phyloP scores from a whole-genome alignment of 1,139 yeast genomes.

The Tardiomyces depauwii region DNA sequence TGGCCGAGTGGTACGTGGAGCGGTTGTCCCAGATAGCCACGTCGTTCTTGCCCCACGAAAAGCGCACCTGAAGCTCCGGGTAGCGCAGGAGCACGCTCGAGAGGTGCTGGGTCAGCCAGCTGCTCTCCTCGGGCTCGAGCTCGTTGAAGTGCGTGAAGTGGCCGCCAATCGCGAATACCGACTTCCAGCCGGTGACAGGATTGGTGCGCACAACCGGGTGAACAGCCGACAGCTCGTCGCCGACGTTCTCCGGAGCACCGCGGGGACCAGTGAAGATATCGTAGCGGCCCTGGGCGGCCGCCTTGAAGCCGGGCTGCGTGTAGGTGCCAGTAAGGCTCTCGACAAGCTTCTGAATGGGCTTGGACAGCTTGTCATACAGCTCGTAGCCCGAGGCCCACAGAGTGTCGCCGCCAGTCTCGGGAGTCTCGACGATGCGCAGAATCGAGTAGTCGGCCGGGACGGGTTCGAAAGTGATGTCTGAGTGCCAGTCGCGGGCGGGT shows the following conservation, averaged over 20 bases:
- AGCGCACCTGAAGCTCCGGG: slow-evolving; percentile 42
- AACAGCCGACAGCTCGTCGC: slow-evolving; percentile 22
- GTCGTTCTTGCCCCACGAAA: slow-evolving; percentile 44
- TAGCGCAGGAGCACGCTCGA: slow-evolving; percentile 33
- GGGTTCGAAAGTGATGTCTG: slow-evolving; percentile 37
- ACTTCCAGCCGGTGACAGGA: slow-evolving; percentile 47
- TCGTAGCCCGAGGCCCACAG: slow-evolving; percentile 40
- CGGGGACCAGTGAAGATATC: slow-evolving; percentile 26
- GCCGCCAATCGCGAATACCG: slow-evolving; percentile 32
- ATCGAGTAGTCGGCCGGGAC: slow-evolving; percentile 41
- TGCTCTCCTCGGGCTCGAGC: slow-evolving; percentile 32
- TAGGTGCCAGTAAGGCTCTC: slow-evolving; percentile 40
- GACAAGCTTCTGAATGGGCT: slow-evolving; percentile 36
- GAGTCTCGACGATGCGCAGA: slow-evolving; percentile 36
- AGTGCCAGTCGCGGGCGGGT: slow-evolving; percentile 31
- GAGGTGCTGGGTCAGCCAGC: slow-evolving; percentile 30
- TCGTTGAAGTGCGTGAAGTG: slow-evolving; percentile 35
- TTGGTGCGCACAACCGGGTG: slow-evolving; percentile 42
- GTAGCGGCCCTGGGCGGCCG: slow-evolving; percentile 22
- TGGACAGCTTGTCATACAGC: slow-evolving; percentile 40
- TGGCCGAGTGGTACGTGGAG: slow-evolving; percentile 36
- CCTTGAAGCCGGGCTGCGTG: slow-evolving; percentile 13
- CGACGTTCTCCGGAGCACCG: slow-evolving; percentile 25
- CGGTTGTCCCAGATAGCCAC: slow-evolving; percentile 48
- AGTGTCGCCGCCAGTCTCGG: slow-evolving; percentile 40